Conservation (phyloP, 768 basidiomycete genomes). For the Leccinum fibrillosum region DNA sequence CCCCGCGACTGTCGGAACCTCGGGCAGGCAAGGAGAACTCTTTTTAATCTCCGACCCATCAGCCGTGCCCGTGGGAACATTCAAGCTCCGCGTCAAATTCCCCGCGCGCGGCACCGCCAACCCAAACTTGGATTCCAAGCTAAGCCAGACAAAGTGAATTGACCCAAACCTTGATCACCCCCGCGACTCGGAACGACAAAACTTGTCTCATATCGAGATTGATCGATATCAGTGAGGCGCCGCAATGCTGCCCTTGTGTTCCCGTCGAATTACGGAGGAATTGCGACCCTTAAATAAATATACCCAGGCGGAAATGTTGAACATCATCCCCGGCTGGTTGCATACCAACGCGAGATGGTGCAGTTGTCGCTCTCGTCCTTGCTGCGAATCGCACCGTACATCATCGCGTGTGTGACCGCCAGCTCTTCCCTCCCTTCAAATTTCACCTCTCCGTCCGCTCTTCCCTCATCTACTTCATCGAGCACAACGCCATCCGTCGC, state of each 20-base stretch:
- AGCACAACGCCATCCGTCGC: background rate
- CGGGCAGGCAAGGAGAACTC: too few species aligned
- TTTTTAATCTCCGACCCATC: too few species aligned
- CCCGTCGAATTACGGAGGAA: background rate
- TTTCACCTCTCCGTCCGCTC: background rate
- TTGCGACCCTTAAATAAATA: constrained; percentile 4
- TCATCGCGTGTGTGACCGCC: background rate
- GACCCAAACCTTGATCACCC: too few species aligned
- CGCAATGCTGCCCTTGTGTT: background rate
- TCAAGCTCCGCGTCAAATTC: too few species aligned
- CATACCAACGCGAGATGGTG: constrained; percentile 11
- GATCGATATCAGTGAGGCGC: background rate
- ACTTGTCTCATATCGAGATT: too few species aligned
- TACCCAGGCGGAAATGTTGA: background rate
- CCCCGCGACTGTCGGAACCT: too few species aligned
- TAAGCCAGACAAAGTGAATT: too few species aligned
- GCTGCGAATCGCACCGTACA: constrained; percentile 9
- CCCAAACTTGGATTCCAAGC: too few species aligned
- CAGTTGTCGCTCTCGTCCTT: constrained; percentile 12
- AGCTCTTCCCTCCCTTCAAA: background rate
- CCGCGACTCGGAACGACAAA: too few species aligned
- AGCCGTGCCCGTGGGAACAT: too few species aligned
- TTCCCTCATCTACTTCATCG: too few species aligned
- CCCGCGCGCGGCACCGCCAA: too few species aligned
- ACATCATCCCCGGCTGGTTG: background rate